Evolutionary conservation across 2,329 filamentous ascomycete species (phyloP).

Genomic region (Ceratocystis cacaofunesta): DNA sequence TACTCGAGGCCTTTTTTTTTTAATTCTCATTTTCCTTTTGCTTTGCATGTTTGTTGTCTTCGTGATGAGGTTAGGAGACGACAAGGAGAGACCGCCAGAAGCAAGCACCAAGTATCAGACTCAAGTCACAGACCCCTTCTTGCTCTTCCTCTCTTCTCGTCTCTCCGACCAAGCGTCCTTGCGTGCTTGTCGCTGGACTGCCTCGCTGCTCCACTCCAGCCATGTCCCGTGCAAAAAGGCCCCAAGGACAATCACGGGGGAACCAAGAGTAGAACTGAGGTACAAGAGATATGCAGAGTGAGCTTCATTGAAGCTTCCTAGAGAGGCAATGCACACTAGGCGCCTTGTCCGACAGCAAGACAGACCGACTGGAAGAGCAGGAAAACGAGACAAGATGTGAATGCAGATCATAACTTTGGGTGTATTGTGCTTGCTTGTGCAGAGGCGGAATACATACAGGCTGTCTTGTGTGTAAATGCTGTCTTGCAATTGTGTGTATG

Average conservation of each 20-base stretch:
- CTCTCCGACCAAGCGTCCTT: background rate
- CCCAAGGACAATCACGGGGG: no score
- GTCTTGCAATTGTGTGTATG: no score
- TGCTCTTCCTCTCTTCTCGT: background rate
- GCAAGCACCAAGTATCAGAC: background rate
- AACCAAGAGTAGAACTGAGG: no score
- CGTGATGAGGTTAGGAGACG: no score
- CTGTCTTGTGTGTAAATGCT: no score
- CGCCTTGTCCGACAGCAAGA: background rate
- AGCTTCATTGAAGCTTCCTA: slow-evolving; percentile 1
- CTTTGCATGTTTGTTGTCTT: no score
- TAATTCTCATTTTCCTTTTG: no score
- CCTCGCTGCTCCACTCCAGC: background rate
- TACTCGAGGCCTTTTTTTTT: no score
- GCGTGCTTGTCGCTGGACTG: background rate
- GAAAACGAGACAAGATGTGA: background rate
- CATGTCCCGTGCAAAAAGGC: background rate
- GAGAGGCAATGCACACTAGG: background rate
- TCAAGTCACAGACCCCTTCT: background rate
- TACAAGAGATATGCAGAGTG: background rate
- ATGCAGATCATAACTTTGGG: background rate
- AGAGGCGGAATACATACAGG: no score
- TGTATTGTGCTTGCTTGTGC: background rate
- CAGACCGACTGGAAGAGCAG: background rate
- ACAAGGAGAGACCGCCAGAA: background rate